Evolutionary conservation across 768 basidiomycete genomes (phyloP).

Genomic region (Artomyces pyxidatus): DNA sequence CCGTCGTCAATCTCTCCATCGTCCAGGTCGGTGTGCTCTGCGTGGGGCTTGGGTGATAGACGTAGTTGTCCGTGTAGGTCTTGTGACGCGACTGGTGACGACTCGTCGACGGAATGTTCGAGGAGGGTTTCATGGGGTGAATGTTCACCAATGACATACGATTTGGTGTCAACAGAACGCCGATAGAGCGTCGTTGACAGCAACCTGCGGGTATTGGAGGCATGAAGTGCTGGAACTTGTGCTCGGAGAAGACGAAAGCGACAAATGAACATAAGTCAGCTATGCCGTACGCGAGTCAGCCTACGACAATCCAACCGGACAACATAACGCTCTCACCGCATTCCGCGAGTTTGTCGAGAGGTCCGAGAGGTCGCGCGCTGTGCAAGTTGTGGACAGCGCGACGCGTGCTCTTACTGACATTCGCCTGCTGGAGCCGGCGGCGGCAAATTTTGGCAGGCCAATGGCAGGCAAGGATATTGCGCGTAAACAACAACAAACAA

Average conservation of each 20-base stretch:
- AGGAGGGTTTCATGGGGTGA: too few relatives aligned
- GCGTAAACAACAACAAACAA: too few relatives aligned
- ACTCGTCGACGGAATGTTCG: too few relatives aligned
- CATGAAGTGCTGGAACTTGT: constrained; percentile 29
- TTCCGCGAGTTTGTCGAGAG: constrained; percentile 33
- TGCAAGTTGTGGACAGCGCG: background rate
- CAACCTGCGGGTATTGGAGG: constrained; percentile 11
- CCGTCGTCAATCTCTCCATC: too few relatives aligned
- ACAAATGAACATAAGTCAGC: constrained; percentile 77
- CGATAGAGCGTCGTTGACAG: constrained; percentile 14
- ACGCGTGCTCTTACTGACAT: background rate
- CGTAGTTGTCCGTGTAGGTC: too few relatives aligned
- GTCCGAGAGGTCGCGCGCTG: background rate
- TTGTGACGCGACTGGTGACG: too few relatives aligned
- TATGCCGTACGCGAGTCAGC: constrained; percentile 21
- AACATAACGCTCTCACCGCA: constrained; percentile 38
- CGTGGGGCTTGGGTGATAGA: too few relatives aligned
- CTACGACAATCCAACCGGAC: too few relatives aligned
- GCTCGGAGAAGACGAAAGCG: constrained; percentile 47
- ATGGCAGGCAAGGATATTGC: too few relatives aligned
- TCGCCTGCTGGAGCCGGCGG: background rate
- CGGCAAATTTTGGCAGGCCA: background rate
- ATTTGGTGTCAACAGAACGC: too few relatives aligned
- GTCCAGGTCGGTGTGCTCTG: too few relatives aligned
- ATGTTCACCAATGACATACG: too few relatives aligned